These are phyloP conservation scores for Coemansia sp. DNA, from an alignment of 192 early-diverging fungal genomes.

Conservation along the genomic window DNA sequence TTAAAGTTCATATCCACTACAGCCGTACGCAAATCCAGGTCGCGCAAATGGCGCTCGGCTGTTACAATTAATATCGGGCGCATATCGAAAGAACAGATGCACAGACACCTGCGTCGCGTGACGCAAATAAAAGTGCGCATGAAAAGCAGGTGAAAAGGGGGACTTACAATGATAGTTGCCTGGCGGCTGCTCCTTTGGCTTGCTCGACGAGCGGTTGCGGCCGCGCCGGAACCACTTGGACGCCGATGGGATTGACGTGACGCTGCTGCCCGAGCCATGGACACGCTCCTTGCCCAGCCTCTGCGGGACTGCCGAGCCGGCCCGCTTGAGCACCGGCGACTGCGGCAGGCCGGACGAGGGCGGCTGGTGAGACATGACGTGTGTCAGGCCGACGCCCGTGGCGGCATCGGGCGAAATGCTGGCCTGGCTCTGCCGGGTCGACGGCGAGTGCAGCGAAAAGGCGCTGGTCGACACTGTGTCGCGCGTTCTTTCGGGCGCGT, in stretches of 20 bases:
- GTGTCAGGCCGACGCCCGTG: neutral
- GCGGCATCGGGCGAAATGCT: conserved; percentile 14
- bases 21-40: neutral
- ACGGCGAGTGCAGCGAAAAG: conserved; percentile 18
- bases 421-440: conserved; percentile 36
- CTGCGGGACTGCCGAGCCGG: conserved; percentile 32
- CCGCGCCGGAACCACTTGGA: conserved; percentile 48
- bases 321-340: conserved; percentile 29
- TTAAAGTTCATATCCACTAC: conserved; percentile 51
- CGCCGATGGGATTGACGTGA: conserved; percentile 16
- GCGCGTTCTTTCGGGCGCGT: neutral
- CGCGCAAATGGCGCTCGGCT: neutral
- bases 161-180: conserved; percentile 34
- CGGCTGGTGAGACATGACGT: conserved; percentile 15
- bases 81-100: neutral
- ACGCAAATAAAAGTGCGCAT: conserved; percentile 4
- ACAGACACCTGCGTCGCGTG: neutral
- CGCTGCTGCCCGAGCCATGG: conserved; percentile 7
- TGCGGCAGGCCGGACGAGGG: neutral
- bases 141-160: neutral
- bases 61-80: neutral
- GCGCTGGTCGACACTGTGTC: conserved; percentile 8
- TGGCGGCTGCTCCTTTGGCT: conserved; percentile 11
- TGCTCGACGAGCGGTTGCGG: conserved; percentile 19
- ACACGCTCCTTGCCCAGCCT: conserved; percentile 10